Base-by-base conservation (phyloP, 2,329 filamentous ascomycete genomes). In the Dothideomycetes sp. region DNA sequence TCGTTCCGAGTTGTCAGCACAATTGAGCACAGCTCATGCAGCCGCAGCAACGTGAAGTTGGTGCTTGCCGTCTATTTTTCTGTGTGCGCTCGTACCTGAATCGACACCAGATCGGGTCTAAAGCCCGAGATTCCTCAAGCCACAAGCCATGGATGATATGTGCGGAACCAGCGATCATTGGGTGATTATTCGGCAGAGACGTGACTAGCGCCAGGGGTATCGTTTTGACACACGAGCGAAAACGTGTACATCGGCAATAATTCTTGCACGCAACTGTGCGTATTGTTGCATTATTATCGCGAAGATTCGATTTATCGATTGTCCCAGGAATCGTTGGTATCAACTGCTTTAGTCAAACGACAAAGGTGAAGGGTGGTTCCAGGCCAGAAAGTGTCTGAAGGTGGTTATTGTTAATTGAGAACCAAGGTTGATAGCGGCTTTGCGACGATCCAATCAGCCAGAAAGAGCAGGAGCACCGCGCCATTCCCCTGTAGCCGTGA, bases 211-310 rank as follows among this genome's bases (percentile, higher is more conserved):
- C 33, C 37, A 40, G 37, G 37, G 37, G 37, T 40, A 24, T 30
- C 28, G 37, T 18, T 40, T 22, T 33, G 37, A 33, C 37, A 40
- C 17, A 24, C 18, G 29, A 15, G 29, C 28, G 15, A 27, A 38
- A 40, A 40, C 37, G 37, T 40, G 37, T 33, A 15, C 36, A 39
- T 24, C 36, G n/a, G n/a, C n/a, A n/a, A n/a, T n/a, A n/a, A n/a
- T n/a, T n/a, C n/a, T n/a, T n/a, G n/a, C n/a, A n/a, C n/a, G n/a
- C n/a, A n/a, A n/a, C n/a, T n/a, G n/a, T n/a, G n/a, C n/a, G 36
- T 32, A 29, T 33, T 33, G 18, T 20, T 33, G 20, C 17, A 11
- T 13, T 19, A 12, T 15, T 20, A 12, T 24, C 13, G 37, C 37
- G 20, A 28, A 40, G 22, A 33, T 29, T 25, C 15, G n/a, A 20